phyloP scores from a whole-genome alignment of 768 basidiomycete genomes.

The Mrakia hoshinonis region DNA sequence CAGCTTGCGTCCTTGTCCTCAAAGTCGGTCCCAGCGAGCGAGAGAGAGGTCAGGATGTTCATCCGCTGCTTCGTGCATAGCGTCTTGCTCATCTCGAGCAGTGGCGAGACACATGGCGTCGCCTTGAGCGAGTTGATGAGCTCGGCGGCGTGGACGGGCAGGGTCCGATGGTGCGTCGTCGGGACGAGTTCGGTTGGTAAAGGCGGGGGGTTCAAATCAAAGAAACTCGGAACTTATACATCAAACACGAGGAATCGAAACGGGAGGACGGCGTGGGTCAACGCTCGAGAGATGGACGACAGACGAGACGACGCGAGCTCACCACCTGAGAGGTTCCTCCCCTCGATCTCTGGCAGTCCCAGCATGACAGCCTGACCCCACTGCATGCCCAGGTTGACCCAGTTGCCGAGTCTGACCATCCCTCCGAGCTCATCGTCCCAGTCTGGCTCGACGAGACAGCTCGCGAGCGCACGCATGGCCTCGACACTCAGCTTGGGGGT shows the following conservation, averaged over 20 bases:
- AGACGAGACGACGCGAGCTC: not conserved
- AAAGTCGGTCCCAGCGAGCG: not conserved
- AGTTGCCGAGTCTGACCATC: not conserved
- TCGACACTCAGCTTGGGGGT: not conserved
- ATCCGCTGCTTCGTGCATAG: not conserved
- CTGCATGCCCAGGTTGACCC: not conserved
- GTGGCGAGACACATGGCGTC: not conserved
- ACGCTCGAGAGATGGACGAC: not conserved
- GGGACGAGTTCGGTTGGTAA: not conserved
- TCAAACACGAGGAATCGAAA: not conserved
- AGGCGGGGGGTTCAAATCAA: not conserved
- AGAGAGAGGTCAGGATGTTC: constrained; percentile 1
- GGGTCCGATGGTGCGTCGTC: no score
- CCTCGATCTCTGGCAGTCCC: not conserved
- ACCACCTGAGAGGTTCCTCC: not conserved
- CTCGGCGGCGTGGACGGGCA: not conserved
- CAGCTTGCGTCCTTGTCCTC: not conserved
- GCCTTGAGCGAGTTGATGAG: not conserved
- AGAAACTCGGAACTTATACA: not conserved
- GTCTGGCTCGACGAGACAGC: no score
- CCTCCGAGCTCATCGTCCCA: not conserved
- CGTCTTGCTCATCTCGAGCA: not conserved
- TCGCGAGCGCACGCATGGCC: not conserved
- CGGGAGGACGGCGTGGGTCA: not conserved
- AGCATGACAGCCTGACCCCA: not conserved